These are phyloP conservation scores for Anthoceros angustus DNA, from an alignment of 225 moss, liverwort and hornwort genomes.

Conservation along the genomic window DNA sequence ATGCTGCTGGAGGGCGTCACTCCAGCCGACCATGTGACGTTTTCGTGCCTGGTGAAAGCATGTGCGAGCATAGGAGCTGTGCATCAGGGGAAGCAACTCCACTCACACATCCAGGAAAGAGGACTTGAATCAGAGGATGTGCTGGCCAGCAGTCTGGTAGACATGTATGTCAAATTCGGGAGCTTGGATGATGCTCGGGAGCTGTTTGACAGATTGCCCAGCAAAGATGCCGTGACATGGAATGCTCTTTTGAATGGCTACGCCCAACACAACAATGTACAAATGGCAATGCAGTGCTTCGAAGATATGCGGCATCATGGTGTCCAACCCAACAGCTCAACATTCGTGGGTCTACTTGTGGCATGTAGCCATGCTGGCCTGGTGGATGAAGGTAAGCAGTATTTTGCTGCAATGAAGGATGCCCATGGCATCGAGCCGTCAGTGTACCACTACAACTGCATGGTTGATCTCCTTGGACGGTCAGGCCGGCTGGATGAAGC, in stretches of 20 bases:
- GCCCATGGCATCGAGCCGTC: not conserved
- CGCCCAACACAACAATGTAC: too few relatives aligned
- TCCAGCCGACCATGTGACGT: not conserved
- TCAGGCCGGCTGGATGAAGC: too few relatives aligned
- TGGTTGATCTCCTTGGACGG: not conserved
- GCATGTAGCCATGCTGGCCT: not conserved
- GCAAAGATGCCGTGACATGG: not conserved
- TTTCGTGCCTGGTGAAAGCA: not conserved
- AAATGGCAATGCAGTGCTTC: not conserved
- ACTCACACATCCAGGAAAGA: not conserved
- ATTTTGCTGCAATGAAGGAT: too few relatives aligned
- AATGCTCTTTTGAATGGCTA: too few relatives aligned
- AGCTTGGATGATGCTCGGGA: not conserved
- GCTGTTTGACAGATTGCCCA: not conserved
- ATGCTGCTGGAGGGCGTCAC: not conserved
- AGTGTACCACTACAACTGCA: not conserved
- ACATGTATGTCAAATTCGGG: not conserved
- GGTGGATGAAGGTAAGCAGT: not conserved
- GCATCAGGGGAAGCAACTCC: not conserved
- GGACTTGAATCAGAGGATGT: not conserved
- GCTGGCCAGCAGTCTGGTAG: not conserved
- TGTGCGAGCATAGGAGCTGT: not conserved
- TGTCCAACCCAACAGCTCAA: not conserved
- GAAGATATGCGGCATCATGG: not conserved
- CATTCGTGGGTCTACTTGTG: not conserved